phyloP scores from a whole-genome alignment of 2,329 filamentous ascomycete genomes.

The Sclerotinia glacialis region DNA sequence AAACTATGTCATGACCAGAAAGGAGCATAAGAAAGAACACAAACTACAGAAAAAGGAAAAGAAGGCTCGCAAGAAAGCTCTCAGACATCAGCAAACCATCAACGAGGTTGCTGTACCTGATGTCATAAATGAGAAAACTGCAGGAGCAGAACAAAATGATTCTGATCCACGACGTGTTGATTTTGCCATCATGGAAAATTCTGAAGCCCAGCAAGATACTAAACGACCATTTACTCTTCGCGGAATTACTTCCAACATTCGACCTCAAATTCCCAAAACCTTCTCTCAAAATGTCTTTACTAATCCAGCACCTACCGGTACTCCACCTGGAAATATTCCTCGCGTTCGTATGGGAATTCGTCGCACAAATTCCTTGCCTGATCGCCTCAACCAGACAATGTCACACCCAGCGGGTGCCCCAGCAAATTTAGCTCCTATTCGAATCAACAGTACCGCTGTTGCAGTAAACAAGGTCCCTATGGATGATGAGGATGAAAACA shows the following conservation, averaged over 20 bases:
- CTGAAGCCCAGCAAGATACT: conserved; percentile 25
- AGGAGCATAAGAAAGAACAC: conserved; percentile 41
- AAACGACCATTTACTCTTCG: conserved; percentile 55
- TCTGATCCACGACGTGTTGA: conserved; percentile 55
- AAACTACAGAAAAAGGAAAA: conserved; percentile 42
- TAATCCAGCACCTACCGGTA: conserved; percentile 38
- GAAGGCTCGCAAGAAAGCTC: conserved; percentile 30
- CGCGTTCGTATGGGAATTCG: conserved; percentile 63
- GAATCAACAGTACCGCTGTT: conserved; percentile 33
- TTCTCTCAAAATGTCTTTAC: conserved; percentile 70
- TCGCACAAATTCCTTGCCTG: conserved; percentile 71
- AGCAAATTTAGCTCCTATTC: conserved; percentile 25
- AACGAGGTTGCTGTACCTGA: conserved; percentile 28
- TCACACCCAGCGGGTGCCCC: conserved; percentile 20
- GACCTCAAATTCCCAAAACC: conserved; percentile 60
- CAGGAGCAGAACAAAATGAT: conserved; percentile 23
- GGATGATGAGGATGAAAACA: conserved; percentile 45
- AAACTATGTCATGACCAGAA: conserved; percentile 34
- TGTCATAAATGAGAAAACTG: conserved; percentile 28
- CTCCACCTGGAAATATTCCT: conserved; percentile 48
- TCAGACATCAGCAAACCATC: conserved; percentile 29
- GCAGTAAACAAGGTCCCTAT: conserved; percentile 29
- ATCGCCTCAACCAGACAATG: conserved; percentile 53
- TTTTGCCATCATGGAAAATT: conserved; percentile 48
- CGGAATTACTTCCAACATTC: conserved; percentile 52